Percentiles rank a stretch among this genome's conserved stretches.
phyloP scores from a whole-genome alignment of 306 rosid species.

The Comarum palustre region DNA sequence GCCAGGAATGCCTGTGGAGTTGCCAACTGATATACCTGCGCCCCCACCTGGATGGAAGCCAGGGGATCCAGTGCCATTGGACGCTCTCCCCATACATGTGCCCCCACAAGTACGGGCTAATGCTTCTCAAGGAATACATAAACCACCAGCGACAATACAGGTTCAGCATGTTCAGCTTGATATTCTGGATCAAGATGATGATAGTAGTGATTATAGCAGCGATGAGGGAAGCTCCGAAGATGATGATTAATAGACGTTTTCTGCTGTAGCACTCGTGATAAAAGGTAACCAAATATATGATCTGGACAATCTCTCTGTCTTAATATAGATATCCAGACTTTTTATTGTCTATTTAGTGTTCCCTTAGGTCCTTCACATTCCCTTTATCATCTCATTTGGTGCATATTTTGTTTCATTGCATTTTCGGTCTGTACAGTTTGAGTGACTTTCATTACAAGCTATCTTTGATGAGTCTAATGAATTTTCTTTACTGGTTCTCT shows the following conservation, averaged over 20 bases:
- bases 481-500: neutral
- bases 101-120: constrained; percentile 45
- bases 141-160: constrained; percentile 71
- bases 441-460: neutral
- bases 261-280: neutral
- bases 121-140: constrained; percentile 44
- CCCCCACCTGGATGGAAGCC: constrained; percentile 98
- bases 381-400: neutral
- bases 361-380: neutral
- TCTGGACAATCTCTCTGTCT: neutral
- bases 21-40: constrained; percentile 67
- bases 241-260: constrained; percentile 45
- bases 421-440: neutral
- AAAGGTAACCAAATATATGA: neutral
- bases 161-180: constrained; percentile 89
- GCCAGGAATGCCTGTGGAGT: constrained; percentile 88
- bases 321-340: neutral
- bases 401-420: neutral
- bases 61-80: constrained; percentile 82
- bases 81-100: constrained; percentile 53
- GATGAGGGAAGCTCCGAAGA: constrained; percentile 81
- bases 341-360: neutral
- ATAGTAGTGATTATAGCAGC: constrained; percentile 81
- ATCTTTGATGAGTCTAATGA: neutral
- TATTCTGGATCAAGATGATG: constrained; percentile 72